Evolutionary conservation across 2,329 filamentous ascomycete genomes (phyloP).

Genomic region (Trichoderma koningii): DNA sequence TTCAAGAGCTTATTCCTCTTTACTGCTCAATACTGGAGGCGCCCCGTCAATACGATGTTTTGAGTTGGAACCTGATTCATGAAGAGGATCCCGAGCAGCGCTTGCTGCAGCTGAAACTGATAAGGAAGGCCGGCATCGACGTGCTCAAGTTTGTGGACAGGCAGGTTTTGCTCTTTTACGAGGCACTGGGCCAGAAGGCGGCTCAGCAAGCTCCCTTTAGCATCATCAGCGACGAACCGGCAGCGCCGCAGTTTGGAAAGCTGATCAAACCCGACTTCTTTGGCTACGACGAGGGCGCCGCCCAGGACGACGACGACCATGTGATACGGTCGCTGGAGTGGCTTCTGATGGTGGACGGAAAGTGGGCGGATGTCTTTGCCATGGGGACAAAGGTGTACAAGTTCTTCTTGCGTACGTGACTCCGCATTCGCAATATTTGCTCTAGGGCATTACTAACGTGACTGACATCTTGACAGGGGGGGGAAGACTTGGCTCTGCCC

Average conservation of each 20-base stretch:
- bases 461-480: slow-evolving; percentile 42
- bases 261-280: slow-evolving; percentile 73
- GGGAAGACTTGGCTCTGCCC: slow-evolving; percentile 56
- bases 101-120: slow-evolving; percentile 68
- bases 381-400: slow-evolving; percentile 75
- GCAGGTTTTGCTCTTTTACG: slow-evolving; percentile 59
- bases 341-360: slow-evolving; percentile 73
- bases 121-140: slow-evolving; percentile 74
- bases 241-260: slow-evolving; percentile 49
- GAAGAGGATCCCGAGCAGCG: slow-evolving; percentile 68
- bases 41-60: slow-evolving; percentile 65
- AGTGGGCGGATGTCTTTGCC: slow-evolving; percentile 70
- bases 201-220: slow-evolving; percentile 51
- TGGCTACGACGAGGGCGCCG: slow-evolving; percentile 56
- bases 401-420: slow-evolving; percentile 74
- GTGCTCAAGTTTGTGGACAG: slow-evolving; percentile 71
- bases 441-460: background rate
- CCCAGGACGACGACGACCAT: slow-evolving; percentile 64
- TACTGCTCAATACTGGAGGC: slow-evolving; percentile 79
- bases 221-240: slow-evolving; percentile 49
- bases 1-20: slow-evolving; percentile 78
- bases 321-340: slow-evolving; percentile 83
- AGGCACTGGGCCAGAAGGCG: slow-evolving; percentile 46
- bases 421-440: background rate
- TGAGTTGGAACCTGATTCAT: slow-evolving; percentile 76